Conservation (phyloP, 345 rosid genomes). For the Alliaria petiolata region DNA sequence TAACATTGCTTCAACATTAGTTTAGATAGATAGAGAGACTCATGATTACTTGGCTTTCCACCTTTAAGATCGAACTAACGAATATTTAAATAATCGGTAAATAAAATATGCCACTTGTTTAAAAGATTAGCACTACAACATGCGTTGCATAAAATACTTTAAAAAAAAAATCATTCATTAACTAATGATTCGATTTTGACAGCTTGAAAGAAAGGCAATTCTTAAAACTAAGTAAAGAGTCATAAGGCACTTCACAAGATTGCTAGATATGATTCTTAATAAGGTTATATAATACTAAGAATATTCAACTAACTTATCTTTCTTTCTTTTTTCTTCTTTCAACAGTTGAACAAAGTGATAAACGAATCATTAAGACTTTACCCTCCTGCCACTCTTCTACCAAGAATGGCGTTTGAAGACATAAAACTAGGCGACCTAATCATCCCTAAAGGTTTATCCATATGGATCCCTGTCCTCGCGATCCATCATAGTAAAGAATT, state of each 20-base stretch:
- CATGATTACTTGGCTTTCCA: constrained; percentile 12
- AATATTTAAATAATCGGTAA: not conserved
- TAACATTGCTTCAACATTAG: not conserved
- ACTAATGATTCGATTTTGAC: constrained; percentile 23
- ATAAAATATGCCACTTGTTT: constrained; percentile 27
- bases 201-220: constrained; percentile 30
- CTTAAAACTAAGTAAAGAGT: constrained; percentile 28
- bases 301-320: constrained; percentile 28
- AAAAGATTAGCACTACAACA: constrained; percentile 32
- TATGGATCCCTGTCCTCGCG: constrained; percentile 94
- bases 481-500: constrained; percentile 80
- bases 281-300: not conserved
- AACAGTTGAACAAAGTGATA: constrained; percentile 81
- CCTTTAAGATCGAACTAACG: constrained; percentile 18
- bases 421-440: constrained; percentile 68
- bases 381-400: constrained; percentile 86
- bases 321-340: not conserved
- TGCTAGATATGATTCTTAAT: constrained; percentile 21
- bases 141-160: constrained; percentile 16
- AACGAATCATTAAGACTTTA: constrained; percentile 86
- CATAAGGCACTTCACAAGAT: constrained; percentile 27
- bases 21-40: constrained; percentile 4
- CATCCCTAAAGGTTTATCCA: constrained; percentile 84
- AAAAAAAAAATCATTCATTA: not conserved
- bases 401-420: constrained; percentile 92